A percentile compares a stretch with the other conserved stretches of the same genome.
These are phyloP conservation scores for Teratosphaeria zuluensis DNA, from an alignment of 2,329 filamentous ascomycete genomes.

Conservation along the genomic window DNA sequence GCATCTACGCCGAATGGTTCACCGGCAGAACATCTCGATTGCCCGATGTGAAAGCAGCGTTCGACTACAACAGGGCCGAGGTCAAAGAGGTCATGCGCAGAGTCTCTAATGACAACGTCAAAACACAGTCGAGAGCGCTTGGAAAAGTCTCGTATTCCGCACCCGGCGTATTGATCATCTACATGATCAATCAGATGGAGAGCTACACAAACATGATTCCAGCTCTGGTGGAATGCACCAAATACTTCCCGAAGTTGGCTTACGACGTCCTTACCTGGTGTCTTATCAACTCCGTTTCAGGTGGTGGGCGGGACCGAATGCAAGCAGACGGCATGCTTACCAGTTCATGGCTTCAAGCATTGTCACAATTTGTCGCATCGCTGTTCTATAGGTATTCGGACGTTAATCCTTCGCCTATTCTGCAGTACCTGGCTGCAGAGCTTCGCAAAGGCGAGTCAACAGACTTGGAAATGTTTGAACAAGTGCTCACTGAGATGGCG, in stretches of 20 bases:
- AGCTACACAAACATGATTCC: constrained; percentile 92
- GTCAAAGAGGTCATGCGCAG: constrained; percentile 82
- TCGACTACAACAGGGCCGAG: constrained; percentile 65
- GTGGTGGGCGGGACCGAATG: constrained; percentile 45
- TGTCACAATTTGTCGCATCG: constrained; percentile 83
- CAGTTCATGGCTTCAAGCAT: constrained; percentile 81
- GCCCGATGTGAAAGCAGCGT: constrained; percentile 68
- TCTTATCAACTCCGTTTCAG: constrained; percentile 61
- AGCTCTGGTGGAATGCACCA: constrained; percentile 85
- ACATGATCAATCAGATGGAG: constrained; percentile 83
- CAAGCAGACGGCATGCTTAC: constrained; percentile 64
- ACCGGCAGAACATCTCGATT: constrained; percentile 64
- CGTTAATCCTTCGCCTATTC: constrained; percentile 72
- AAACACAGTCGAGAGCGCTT: constrained; percentile 74
- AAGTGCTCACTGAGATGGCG: constrained; percentile 85
- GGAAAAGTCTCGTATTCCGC: constrained; percentile 89
- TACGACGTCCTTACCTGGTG: constrained; percentile 94
- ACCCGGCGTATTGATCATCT: constrained; percentile 82
- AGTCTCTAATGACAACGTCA: constrained; percentile 76
- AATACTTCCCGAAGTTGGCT: constrained; percentile 84
- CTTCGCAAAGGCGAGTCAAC: constrained; percentile 74
- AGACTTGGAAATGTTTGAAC: constrained; percentile 82
- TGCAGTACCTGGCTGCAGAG: constrained; percentile 84
- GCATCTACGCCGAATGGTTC: constrained; percentile 90
- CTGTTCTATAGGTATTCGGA: constrained; percentile 78